Percentiles rank a stretch among this genome's conserved stretches.
Evolutionary conservation across 257 asterid genomes (phyloP).

Genomic region (Solanum bulbocastanum): DNA sequence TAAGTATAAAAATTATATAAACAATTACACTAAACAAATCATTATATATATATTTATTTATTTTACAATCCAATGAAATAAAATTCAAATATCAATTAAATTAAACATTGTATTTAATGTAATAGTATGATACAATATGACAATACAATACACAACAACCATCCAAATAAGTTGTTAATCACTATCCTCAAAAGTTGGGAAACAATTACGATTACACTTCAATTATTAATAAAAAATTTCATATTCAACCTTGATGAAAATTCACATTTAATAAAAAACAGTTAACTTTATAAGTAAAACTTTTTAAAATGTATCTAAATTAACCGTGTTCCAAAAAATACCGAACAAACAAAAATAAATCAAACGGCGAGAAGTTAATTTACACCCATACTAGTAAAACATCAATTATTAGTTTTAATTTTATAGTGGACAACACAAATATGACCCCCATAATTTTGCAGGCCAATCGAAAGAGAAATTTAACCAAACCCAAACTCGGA

Average conservation of each 20-base stretch:
- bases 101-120: background rate
- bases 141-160: background rate
- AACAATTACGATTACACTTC: too few relatives aligned
- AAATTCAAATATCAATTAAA: background rate
- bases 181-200: background rate
- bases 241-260: background rate
- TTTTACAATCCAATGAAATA: background rate
- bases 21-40: background rate
- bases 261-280: background rate
- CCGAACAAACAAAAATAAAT: background rate
- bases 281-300: too few relatives aligned
- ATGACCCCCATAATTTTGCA: background rate
- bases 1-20: background rate
- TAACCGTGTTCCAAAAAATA: background rate
- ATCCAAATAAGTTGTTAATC: background rate
- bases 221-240: background rate
- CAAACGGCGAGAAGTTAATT: background rate
- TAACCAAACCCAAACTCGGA: background rate
- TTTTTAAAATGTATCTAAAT: background rate
- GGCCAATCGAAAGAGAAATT: conserved; percentile 1
- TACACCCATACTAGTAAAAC: background rate
- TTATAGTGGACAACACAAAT: background rate
- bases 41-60: background rate
- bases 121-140: background rate
- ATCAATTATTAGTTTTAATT: background rate